Base-by-base conservation (phyloP, 805 yeast species). In the Yarrowia sp. region DNA sequence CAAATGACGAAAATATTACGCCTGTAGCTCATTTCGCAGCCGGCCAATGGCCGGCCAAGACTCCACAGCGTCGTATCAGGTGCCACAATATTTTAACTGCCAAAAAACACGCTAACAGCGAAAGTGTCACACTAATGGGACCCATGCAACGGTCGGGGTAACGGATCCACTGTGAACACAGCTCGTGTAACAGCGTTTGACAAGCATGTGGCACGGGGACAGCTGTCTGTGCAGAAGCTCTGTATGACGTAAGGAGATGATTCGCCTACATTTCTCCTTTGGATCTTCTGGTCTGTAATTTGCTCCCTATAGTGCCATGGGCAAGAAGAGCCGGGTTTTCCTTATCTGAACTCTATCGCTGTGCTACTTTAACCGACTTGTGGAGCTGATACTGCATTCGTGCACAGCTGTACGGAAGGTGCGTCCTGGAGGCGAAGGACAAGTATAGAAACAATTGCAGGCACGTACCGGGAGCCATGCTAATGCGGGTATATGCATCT, bases 301-400 rank as follows among this genome's bases (percentile, higher is more conserved):
- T 29, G 38, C 55, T 31, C 38, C 31, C 14, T 19, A 47, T 13
- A 32, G 4, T 19, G 9, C 6, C 19, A 1, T 3, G 3, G 55
- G 55, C 55, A 47, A 14, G 55, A 14, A 9, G 13, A 31, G 14
- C 55, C 55, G 55, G 13, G 5, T 14, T 9, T 31, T 47, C 55
- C 55, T 47, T 47, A 47, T 47, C 55, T 47, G 56, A 47, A 47
- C 31, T 14, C 39, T 12, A 47, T 47, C 56, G 21, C n/a, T 12
- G 14, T 29, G 56, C 56, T 47, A 32, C 27, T 47, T 32, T 47
- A 47, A 47, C 56, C 56, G 56, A 47, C 39, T 21, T 47, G 36
- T 47, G 38, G 55, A 31, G 33, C 49, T 27, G 10, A 9, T 13
- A 32, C 51, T 44, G 51, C 24, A 6, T 44, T 29, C 13, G 51